phyloP scores from a whole-genome alignment of 768 basidiomycete species.

The Hygrocybe coccinea region DNA sequence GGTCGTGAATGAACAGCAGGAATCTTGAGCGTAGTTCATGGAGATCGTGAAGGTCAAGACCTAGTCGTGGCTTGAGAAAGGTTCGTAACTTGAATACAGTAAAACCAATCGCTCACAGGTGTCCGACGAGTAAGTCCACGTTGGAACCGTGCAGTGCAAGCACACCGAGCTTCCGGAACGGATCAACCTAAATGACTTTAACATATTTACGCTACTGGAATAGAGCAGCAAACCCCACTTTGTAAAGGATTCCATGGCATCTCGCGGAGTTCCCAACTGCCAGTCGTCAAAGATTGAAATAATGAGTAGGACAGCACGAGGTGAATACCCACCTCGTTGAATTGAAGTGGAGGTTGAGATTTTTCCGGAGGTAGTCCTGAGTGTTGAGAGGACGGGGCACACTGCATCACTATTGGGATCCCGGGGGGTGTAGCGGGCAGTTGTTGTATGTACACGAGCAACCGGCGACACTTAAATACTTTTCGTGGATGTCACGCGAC shows the following conservation, averaged over 20 bases:
- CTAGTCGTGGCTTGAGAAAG: constrained; percentile 26
- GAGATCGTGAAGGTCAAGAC: constrained; percentile 63
- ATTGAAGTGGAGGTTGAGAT: constrained; percentile 16
- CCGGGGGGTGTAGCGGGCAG: constrained; percentile 6
- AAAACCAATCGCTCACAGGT: constrained; percentile 42
- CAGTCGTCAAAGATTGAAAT: neutral
- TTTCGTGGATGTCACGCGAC: neutral
- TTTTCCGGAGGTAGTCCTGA: neutral
- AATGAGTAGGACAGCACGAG: neutral
- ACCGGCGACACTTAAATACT: neutral
- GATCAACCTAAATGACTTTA: constrained; percentile 37
- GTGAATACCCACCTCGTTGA: constrained; percentile 33
- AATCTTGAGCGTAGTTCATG: constrained; percentile 59
- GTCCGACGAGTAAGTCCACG: constrained; percentile 55
- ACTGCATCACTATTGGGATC: neutral
- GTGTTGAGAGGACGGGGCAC: constrained; percentile 6
- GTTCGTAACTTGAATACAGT: neutral
- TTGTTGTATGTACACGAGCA: neutral
- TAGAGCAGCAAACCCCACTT: constrained; percentile 39
- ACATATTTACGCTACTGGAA: neutral
- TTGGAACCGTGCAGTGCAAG: constrained; percentile 63
- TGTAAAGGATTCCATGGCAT: constrained; percentile 59
- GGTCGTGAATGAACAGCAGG: constrained; percentile 58
- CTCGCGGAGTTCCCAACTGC: constrained; percentile 48
- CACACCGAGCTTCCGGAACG: constrained; percentile 46